phyloP scores from a whole-genome alignment of 1,139 yeast genomes.

The Taphrina communis region DNA sequence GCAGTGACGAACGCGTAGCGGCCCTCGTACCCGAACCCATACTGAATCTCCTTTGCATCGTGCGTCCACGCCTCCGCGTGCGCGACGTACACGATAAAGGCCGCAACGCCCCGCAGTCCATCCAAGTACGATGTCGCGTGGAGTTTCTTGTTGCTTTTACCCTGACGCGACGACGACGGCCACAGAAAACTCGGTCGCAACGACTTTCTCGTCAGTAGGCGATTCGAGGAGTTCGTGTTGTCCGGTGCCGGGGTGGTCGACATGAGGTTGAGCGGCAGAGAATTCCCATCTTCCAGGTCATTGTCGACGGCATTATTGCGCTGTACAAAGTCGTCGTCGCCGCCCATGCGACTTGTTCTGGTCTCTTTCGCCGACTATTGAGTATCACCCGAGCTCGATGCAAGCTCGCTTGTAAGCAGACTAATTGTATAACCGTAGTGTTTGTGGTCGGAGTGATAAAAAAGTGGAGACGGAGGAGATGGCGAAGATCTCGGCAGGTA shows the following conservation, averaged over 20 bases:
- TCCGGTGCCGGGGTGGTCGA: background rate
- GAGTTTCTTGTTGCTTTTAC: background rate
- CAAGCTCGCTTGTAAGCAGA: no score
- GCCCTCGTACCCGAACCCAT: constrained; percentile 21
- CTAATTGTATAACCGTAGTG: no score
- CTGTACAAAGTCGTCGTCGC: background rate
- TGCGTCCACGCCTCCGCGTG: constrained; percentile 37
- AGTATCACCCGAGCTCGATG: no score
- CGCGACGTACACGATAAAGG: constrained; percentile 27
- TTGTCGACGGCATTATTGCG: background rate
- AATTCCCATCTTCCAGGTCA: constrained; percentile 1
- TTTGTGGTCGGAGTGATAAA: no score
- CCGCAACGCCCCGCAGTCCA: constrained; percentile 34
- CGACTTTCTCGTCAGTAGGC: background rate
- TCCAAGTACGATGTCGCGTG: constrained; percentile 34
- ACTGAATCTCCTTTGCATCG: constrained; percentile 19
- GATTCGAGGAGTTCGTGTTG: background rate
- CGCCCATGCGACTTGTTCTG: background rate
- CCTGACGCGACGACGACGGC: background rate
- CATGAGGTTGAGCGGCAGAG: background rate
- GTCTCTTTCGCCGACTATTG: no score
- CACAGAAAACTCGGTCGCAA: constrained; percentile 7
- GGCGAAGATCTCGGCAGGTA: no score
- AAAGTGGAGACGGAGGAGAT: no score
- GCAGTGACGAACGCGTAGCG: constrained; percentile 15